phyloP scores from a whole-genome alignment of 2,329 filamentous ascomycete species.

The Colletotrichum truncatum region DNA sequence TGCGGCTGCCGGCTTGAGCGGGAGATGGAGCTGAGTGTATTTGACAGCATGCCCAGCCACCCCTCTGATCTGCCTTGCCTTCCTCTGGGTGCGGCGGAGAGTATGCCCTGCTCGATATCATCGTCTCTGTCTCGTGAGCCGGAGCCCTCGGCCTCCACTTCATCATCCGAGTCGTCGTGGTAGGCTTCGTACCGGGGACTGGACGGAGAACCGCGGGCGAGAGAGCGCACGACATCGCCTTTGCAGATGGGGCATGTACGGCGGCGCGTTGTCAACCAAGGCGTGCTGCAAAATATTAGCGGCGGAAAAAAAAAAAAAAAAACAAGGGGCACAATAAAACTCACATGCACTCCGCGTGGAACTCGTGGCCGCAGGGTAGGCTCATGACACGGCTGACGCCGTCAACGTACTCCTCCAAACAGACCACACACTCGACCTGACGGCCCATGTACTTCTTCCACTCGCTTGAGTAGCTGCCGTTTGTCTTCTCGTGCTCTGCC shows the following conservation, averaged over 20 bases:
- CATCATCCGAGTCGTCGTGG: constrained; percentile 61
- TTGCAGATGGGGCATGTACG: constrained; percentile 99
- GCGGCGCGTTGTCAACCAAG: constrained; percentile 93
- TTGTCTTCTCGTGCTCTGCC: constrained; percentile 58
- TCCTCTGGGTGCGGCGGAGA: constrained; percentile 33
- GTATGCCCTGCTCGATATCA: constrained; percentile 56
- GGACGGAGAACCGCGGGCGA: constrained; percentile 64
- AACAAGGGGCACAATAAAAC: constrained; percentile 55
- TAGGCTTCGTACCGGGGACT: constrained; percentile 64
- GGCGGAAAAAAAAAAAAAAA: not conserved
- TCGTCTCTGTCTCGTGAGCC: constrained; percentile 40
- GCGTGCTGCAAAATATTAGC: constrained; percentile 70
- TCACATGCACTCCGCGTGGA: constrained; percentile 98
- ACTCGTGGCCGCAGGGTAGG: constrained; percentile 95
- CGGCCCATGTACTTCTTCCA: constrained; percentile 75
- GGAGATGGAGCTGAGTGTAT: constrained; percentile 31
- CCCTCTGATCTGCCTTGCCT: constrained; percentile 39
- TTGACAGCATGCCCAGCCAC: constrained; percentile 50
- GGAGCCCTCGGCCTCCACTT: constrained; percentile 45
- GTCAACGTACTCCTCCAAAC: constrained; percentile 94
- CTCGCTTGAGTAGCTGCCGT: constrained; percentile 55
- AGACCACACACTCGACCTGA: constrained; percentile 92
- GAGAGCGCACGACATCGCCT: constrained; percentile 85
- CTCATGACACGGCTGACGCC: constrained; percentile 97
- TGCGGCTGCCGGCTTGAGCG: constrained; percentile 19